Evolutionary conservation across 2,329 filamentous ascomycete species (phyloP), one percentile per base, ranked within the genome.

Genomic region (Fusarium sp.): DNA sequence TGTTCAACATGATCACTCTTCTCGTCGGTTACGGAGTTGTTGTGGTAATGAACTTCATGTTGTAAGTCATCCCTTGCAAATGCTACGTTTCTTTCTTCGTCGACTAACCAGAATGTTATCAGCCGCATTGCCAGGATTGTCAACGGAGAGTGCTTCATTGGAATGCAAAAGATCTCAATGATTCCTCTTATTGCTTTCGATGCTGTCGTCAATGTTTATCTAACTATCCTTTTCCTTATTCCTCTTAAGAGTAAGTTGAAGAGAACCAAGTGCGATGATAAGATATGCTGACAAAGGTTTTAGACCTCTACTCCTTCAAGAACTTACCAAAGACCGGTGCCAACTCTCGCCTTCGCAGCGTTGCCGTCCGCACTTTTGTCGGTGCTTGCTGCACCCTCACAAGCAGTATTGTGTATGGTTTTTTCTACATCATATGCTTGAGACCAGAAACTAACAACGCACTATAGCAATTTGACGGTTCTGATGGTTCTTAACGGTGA

Each of bases 111-210:
- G 12, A 3, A 29, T 12, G 14, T 45, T 22, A 15, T 22, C 62
- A 88, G 86, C 72, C 88, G 89, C 7, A 87, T 90, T 46, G 84
- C 86, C 5, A 84, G 83, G 59, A 84, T 90, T 55, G 80, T 87
- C 4, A 75, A 87, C 14, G 86, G 85, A 3, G 78, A 84, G 45
- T 91, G 89, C 71, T 84, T 88, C 59, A 90, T 91, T 58, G 89
- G 89, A 20, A 88, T 91, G 84, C 79, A 86, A 71, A 85, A 81
- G 53, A 78, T 83, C 7, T 85, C 87, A 7, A 87, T 91, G 82
- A 84, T 90, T 29, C 88, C 89, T 1, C 82, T 91, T 14, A 88
- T 91, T 46, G 80, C 81, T 1, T 89, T 90, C 67, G 89, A 91
- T 68, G 79, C 88, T 15, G 69, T 89, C 3, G 85, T 89, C 58